Percentiles rank a stretch among this genome's conserved stretches.
These are phyloP conservation scores for Arachnopeziza araneosa DNA, from an alignment of 2,329 filamentous ascomycete species.

Conservation along the genomic window DNA sequence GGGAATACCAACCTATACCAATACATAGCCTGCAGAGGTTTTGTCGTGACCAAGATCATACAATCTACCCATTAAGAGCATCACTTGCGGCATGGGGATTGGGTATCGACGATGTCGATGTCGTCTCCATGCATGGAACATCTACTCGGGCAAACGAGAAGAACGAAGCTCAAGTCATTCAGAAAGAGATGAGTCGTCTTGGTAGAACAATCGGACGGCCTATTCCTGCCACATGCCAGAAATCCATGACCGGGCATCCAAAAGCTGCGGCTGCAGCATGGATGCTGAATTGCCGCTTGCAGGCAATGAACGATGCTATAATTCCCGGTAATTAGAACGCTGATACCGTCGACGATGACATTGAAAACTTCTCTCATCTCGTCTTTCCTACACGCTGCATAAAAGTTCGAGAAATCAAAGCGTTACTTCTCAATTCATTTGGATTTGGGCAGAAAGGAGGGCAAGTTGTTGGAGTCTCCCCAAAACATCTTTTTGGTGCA, in stretches of 20 bases:
- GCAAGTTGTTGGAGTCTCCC: background rate
- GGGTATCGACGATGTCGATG: slow-evolving; percentile 33
- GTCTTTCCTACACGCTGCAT: background rate
- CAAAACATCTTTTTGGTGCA: no score
- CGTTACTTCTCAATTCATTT: background rate
- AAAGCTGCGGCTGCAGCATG: background rate
- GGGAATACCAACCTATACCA: no score
- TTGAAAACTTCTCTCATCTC: background rate
- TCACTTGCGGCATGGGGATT: no score
- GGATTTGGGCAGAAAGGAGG: slow-evolving; percentile 1
- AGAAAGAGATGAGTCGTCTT: slow-evolving; percentile 33
- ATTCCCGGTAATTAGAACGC: background rate
- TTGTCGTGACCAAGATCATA: no score
- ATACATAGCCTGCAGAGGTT: no score
- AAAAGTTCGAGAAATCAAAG: background rate
- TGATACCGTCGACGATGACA: background rate
- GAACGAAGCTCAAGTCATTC: slow-evolving; percentile 34
- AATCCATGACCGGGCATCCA: background rate
- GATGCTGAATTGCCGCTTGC: background rate
- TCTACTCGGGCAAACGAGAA: slow-evolving; percentile 35
- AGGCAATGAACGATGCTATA: background rate
- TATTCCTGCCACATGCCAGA: background rate
- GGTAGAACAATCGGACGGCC: slow-evolving; percentile 22
- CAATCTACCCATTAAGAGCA: no score
- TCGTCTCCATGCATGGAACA: slow-evolving; percentile 37